Base-by-base conservation (phyloP, 108 stramenopile genomes). In the Cyclotella kingstonii region DNA sequence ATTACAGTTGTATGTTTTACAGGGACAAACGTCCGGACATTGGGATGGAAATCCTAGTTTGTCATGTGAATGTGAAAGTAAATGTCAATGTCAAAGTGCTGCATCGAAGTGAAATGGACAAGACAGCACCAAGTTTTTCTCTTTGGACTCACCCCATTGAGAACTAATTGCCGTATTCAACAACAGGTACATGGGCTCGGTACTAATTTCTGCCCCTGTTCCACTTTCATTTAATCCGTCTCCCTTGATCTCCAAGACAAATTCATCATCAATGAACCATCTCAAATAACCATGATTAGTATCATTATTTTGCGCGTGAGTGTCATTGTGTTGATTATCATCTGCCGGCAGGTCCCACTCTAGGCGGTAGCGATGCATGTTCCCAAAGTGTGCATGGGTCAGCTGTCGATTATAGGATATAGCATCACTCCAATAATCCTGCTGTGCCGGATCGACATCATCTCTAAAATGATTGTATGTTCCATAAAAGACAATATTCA, bases 401-500 rank as follows among this genome's bases (percentile, higher is more conserved):
- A 98, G 63, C 42, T 91, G 87, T 44, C 85, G 60, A 77, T 97
- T 96, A 66, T 69, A 95, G 47, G 89, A 91, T 15, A 98, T 83
- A 30, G 95, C 98, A 77, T 98, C 98, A 52, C 86, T 84, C 88
- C 91, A 85, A 65, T 97, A 98, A 68, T 89, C 90, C 51, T 86
- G 84, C 40, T 63, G 52, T 11, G 74, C 73, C 0, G 84, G 80
- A 58, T 86, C 59, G 28, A 66, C 62, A 63, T 86, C 91, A 39
- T 81, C 79, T 39, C 60, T 39, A 58, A 98, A 92, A 56, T 84
- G 78, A 66, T 92, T 94, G 87, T 93, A 91, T 15, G 76, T 83
- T 3, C 98, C 96, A 77, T 98, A 97, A 68, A 96, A 98, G 19
- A 77, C 63, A 56, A 96, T 93, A 69, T 98, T 98, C 54, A 95